Evolutionary conservation across 192 early-diverging fungal genomes (phyloP), one percentile per base, ranked within the genome.

Genomic region (Ambispora gerdemannii): DNA sequence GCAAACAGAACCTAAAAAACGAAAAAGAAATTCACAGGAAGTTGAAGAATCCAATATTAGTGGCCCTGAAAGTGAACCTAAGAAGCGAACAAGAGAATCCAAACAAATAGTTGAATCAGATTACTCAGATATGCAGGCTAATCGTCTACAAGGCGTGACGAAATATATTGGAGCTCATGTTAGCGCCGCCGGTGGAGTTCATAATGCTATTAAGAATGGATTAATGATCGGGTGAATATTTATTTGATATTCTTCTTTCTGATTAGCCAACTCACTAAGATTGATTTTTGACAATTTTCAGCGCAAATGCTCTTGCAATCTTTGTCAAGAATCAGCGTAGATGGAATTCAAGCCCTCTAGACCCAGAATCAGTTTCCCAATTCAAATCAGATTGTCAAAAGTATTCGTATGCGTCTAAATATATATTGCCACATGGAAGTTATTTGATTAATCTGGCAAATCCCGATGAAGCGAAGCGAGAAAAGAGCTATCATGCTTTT

Each of bases 391-490:
- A 58, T 11, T 70, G 63, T 25, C 24, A 32, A 27, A 58, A 56
- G n/a, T 36, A 75, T 56, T 52, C 63, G 4, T 75, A 76, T 67
- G 36, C 72, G 1, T 22, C 71, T 13, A 59, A 53, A 4, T 67
- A 73, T 59, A 71, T 84, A 10, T 50, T 86, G 4, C 83, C 82
- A 11, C 84, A 86, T 70, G 84, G 84, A 17, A 77, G 71, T 25
- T 86, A 86, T 69, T 75, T 86, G 6, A 78, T 86, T 43, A 86
- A 86, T 68, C 50, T 86, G 3, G 84, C 75, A 7, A 77, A 83
- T 74, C 75, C 74, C 0, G 84, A 86, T 58, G 24, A 61, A 4
- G 81, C 76, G 34, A 81, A 79, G 63, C 33, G 70, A 13, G 70
- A 58, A 50, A 81, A 84, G 67, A 75, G 75, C 7, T 77, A 78